Evolutionary conservation across 495 filamentous ascomycete species (phyloP).

Genomic region (Aspergillus mulundensis): DNA sequence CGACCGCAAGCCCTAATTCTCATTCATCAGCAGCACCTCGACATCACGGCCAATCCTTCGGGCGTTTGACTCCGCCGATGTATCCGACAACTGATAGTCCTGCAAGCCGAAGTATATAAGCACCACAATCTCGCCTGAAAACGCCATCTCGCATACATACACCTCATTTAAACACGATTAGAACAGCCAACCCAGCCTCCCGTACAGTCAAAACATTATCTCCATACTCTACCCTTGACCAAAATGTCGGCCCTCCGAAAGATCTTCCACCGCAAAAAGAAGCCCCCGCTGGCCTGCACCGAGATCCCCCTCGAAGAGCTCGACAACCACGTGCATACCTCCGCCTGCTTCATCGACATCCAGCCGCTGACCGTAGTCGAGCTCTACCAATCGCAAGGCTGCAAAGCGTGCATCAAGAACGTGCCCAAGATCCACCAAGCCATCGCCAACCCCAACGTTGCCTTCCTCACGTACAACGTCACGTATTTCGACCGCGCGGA

Average conservation of each 20-base stretch:
- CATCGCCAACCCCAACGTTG: not conserved
- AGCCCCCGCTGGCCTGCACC: slow-evolving; percentile 10
- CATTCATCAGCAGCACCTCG: too few relatives aligned
- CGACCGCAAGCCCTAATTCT: too few relatives aligned
- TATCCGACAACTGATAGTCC: too few relatives aligned
- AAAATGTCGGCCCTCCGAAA: not conserved
- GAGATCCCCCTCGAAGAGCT: not conserved
- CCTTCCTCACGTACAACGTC: slow-evolving; percentile 10
- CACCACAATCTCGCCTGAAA: too few relatives aligned
- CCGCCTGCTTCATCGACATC: slow-evolving; percentile 8
- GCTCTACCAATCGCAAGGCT: slow-evolving; percentile 11
- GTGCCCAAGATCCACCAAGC: slow-evolving; percentile 8
- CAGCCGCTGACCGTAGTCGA: slow-evolving; percentile 4
- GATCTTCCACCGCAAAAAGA: slow-evolving; percentile 12
- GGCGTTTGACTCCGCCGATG: too few relatives aligned
- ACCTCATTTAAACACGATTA: too few relatives aligned
- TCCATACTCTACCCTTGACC: too few relatives aligned
- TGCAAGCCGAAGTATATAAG: too few relatives aligned
- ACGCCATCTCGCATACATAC: too few relatives aligned
- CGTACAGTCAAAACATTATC: too few relatives aligned
- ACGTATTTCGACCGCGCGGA: slow-evolving; percentile 6
- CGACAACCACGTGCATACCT: slow-evolving; percentile 9
- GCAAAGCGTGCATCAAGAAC: slow-evolving; percentile 11
- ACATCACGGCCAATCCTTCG: too few relatives aligned
- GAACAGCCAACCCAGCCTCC: too few relatives aligned